Conservation (phyloP, 148 eudicot species). For the Persicaria tinctoria region DNA sequence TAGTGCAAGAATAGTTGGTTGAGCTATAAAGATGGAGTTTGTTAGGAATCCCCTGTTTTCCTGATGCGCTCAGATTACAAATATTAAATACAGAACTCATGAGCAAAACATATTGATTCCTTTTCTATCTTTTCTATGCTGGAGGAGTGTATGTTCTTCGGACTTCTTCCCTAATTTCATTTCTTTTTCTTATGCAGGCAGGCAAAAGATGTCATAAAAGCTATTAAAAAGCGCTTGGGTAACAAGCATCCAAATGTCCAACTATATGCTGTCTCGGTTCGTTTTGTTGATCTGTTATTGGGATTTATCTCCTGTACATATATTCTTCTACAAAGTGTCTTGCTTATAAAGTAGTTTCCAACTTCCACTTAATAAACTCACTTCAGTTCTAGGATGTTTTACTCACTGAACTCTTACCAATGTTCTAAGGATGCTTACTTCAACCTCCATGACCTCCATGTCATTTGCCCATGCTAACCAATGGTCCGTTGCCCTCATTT, state of each 20-base stretch:
- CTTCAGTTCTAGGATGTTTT: neutral
- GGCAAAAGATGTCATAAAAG: constrained; percentile 81
- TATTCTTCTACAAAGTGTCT: neutral
- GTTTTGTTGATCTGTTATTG: constrained; percentile 17
- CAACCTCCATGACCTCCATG: too few relatives aligned
- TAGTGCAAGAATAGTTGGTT: neutral
- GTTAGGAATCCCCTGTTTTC: neutral
- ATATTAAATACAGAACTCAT: neutral
- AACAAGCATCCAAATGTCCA: constrained; percentile 74
- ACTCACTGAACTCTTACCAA: neutral
- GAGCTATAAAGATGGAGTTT: neutral
- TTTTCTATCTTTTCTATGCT: neutral
- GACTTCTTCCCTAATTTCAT: neutral
- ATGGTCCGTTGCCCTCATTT: too few relatives aligned
- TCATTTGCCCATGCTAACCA: too few relatives aligned
- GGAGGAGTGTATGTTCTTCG: neutral
- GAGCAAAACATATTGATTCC: neutral
- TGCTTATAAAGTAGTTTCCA: neutral
- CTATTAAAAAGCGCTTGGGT: constrained; percentile 80
- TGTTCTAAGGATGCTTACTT: too few relatives aligned
- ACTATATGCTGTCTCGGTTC: constrained; percentile 72
- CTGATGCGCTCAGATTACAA: neutral
- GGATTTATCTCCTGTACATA: neutral
- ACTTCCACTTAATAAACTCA: neutral
- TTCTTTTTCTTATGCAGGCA: constrained; percentile 44